Evolutionary conservation across 1,139 yeast species (phyloP).

Genomic region (Saccharomyces hybrid): DNA sequence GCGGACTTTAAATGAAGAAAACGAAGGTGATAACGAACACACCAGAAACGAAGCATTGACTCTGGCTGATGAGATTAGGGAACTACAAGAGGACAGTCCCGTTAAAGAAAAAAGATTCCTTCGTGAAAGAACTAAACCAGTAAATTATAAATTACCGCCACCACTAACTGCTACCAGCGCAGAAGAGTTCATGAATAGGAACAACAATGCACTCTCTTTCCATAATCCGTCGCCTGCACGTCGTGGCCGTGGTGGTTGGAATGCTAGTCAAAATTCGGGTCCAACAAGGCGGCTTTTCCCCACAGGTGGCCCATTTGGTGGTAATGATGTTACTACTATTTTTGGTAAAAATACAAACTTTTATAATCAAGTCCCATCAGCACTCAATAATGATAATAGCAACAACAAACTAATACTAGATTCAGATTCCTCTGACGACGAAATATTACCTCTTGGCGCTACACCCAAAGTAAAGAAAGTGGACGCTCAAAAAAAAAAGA

Average conservation of each 20-base stretch:
- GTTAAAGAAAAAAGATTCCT: slow-evolving; percentile 49
- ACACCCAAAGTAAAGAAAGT: slow-evolving; percentile 23
- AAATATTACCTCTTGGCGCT: slow-evolving; percentile 34
- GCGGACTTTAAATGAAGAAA: slow-evolving; percentile 6
- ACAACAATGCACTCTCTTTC: slow-evolving; percentile 18
- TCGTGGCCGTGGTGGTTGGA: slow-evolving; percentile 35
- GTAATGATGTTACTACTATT: slow-evolving; percentile 72
- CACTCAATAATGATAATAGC: slow-evolving; percentile 35
- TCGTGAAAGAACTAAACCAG: slow-evolving; percentile 63
- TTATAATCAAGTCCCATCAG: slow-evolving; percentile 30
- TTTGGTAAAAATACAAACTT: slow-evolving; percentile 59
- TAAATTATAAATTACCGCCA: slow-evolving; percentile 83
- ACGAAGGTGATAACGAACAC: slow-evolving; percentile 14
- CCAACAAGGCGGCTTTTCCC: slow-evolving; percentile 66
- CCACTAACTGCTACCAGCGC: slow-evolving; percentile 45
- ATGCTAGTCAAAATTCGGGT: slow-evolving; percentile 24
- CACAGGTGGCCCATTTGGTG: slow-evolving; percentile 97
- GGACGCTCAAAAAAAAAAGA: slow-evolving; percentile 17
- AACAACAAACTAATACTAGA: slow-evolving; percentile 34
- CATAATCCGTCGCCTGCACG: slow-evolving; percentile 28
- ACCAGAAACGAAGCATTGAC: slow-evolving; percentile 26
- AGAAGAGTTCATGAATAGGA: slow-evolving; percentile 13
- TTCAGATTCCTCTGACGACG: slow-evolving; percentile 70
- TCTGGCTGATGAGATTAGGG: slow-evolving; percentile 37
- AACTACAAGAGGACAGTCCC: slow-evolving; percentile 36